Percentiles rank a stretch among this genome's conserved stretches.
These are phyloP conservation scores for Pseudoperonospora humuli DNA, from an alignment of 352 stramenopile genomes.

Conservation along the genomic window DNA sequence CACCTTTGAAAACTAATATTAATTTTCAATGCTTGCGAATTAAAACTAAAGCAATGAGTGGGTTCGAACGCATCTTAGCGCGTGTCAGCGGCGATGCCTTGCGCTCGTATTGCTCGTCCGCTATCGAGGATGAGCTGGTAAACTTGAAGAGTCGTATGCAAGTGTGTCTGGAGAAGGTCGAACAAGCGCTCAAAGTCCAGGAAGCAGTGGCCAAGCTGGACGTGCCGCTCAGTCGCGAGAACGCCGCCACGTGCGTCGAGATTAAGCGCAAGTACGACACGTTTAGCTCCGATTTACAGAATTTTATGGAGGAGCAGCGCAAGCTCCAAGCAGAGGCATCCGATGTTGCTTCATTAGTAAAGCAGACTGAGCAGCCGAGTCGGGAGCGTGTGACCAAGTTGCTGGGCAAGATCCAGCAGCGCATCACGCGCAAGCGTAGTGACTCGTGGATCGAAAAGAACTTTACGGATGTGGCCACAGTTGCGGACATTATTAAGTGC, in stretches of 20 bases:
- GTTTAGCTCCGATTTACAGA: constrained; percentile 38
- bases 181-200: constrained; percentile 56
- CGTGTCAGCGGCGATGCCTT: constrained; percentile 58
- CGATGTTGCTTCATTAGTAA: constrained; percentile 3
- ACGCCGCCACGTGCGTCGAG: constrained; percentile 37
- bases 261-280: constrained; percentile 49
- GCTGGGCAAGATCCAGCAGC: constrained; percentile 47
- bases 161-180: constrained; percentile 39
- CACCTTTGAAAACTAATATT: no score
- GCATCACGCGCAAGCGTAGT: constrained; percentile 54
- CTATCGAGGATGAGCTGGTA: constrained; percentile 65
- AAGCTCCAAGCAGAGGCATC: constrained; percentile 35
- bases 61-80: constrained; percentile 67
- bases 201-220: constrained; percentile 52
- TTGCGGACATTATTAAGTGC: constrained; percentile 31
- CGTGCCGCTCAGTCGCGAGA: constrained; percentile 50
- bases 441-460: constrained; percentile 59
- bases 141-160: constrained; percentile 56
- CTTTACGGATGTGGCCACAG: constrained; percentile 36
- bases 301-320: constrained; percentile 53
- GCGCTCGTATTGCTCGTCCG: constrained; percentile 65
- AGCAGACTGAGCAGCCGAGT: constrained; percentile 24
- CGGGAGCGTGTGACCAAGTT: constrained; percentile 37
- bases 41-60: no score
- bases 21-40: no score